A percentile compares a stretch with the other conserved stretches of the same genome.
Evolutionary conservation across 2,329 filamentous ascomycete genomes (phyloP).

Genomic region (Diaporthe sp.): DNA sequence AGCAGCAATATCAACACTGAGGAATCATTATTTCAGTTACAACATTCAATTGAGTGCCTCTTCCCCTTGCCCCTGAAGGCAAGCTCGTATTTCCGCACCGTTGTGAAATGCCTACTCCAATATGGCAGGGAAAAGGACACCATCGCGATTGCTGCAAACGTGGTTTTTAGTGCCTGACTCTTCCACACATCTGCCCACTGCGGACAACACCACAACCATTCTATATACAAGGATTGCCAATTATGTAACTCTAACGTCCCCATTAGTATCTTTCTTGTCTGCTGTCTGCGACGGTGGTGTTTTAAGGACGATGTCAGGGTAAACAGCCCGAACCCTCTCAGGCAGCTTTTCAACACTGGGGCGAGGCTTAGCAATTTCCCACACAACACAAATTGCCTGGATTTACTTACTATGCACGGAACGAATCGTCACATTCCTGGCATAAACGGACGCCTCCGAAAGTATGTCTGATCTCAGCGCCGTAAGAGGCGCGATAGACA

Average conservation of each 20-base stretch:
- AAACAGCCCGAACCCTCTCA: neutral
- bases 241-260: neutral
- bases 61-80: too few species aligned
- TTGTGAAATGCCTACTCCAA: too few species aligned
- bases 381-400: too few species aligned
- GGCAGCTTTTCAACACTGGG: neutral
- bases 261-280: neutral
- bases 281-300: neutral
- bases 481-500: constrained; percentile 37
- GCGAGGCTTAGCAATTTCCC: neutral
- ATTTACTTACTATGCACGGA: neutral
- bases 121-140: too few species aligned
- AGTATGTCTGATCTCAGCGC: constrained; percentile 28
- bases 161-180: neutral
- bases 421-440: constrained; percentile 11
- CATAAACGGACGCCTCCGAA: constrained; percentile 44
- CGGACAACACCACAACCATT: neutral
- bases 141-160: too few species aligned
- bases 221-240: neutral
- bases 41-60: too few species aligned
- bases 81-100: too few species aligned
- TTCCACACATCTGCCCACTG: too few species aligned
- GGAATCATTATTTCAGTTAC: too few species aligned
- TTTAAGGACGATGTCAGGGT: neutral
- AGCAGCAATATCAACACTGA: too few species aligned